Evolutionary conservation across 1,139 yeast species (phyloP), one percentile per base, ranked within the genome.

Genomic region (Pichia sp.): DNA sequence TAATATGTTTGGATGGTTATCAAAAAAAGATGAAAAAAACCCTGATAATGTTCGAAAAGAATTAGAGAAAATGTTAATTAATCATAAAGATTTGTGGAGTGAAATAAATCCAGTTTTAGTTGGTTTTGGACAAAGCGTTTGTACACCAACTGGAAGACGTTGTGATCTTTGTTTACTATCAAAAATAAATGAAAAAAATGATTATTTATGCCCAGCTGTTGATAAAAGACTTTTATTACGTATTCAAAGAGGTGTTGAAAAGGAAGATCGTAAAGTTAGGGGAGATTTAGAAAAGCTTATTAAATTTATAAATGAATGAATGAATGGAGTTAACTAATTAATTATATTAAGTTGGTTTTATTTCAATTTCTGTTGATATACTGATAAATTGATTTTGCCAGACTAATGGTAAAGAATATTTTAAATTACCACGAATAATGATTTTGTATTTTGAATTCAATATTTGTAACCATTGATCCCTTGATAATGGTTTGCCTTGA

Each of bases 91-190:
- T 40, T 72, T 78, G 45, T 90, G 98, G 98, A 69, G 73, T 5
- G 95, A 86, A 49, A 80, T 92, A 32, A 90, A 90, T 61, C 96
- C 96, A 0, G 66, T 85, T 27, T 66, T 90, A 11, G 97, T 90
- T 4, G 97, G 97, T 5, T 90, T 89, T 71, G 97, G 97, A 8
- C 98, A 90, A 65, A 82, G 82, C 1, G 75, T 90, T 2, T 90
- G 97, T 63, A 76, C 81, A 2, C 87, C 96, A 0, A 73, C 83
- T 45, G 80, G 81, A 3, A 69, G 79, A 40, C 75, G 83, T 54
- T 90, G 97, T 65, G 90, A 82, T 58, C 59, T 82, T n/a, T 90
- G 97, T 58, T 63, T 77, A 1, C 65, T 86, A 48, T 78, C 80
- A 0, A 57, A 44, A 44, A 48, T 45, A 11, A 46, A 53, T 41